Conservation (phyloP, 75 land plant species). For the Isoetes taiwanensis region DNA sequence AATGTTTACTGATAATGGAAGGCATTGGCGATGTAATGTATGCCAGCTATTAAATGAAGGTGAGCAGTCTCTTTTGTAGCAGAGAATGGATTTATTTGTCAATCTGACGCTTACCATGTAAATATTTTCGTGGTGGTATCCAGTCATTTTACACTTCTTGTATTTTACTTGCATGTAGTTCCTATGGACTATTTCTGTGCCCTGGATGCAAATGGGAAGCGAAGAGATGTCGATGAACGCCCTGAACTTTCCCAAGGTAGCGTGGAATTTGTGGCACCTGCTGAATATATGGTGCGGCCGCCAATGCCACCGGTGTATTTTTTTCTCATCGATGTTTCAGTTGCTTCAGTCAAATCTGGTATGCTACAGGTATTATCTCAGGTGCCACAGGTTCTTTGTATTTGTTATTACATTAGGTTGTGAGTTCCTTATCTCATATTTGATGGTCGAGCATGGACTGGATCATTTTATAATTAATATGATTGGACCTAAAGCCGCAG, state of each 20-base stretch:
- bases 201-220: slow-evolving; percentile 70
- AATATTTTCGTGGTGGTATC: no score
- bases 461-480: no score
- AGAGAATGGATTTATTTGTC: no score
- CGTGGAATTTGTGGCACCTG: slow-evolving; percentile 95
- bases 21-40: slow-evolving; percentile 89
- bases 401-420: no score
- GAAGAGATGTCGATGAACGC: slow-evolving; percentile 60
- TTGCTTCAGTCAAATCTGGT: slow-evolving; percentile 63
- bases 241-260: slow-evolving; percentile 83
- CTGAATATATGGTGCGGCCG: slow-evolving; percentile 97
- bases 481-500: no score
- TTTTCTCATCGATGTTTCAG: slow-evolving; percentile 91
- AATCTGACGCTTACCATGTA: no score
- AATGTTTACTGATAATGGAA: slow-evolving; percentile 76
- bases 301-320: slow-evolving; percentile 98
- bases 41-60: slow-evolving; percentile 90
- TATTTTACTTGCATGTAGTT: slow-evolving; percentile 32
- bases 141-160: neutral
- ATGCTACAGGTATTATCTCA: slow-evolving; percentile 96
- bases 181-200: slow-evolving; percentile 74
- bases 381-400: no score
- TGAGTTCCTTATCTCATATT: no score
- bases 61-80: slow-evolving; percentile 15
- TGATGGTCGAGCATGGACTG: no score